These are phyloP conservation scores for Datura wrightii DNA, from an alignment of 257 asterid species.

Conservation along the genomic window DNA sequence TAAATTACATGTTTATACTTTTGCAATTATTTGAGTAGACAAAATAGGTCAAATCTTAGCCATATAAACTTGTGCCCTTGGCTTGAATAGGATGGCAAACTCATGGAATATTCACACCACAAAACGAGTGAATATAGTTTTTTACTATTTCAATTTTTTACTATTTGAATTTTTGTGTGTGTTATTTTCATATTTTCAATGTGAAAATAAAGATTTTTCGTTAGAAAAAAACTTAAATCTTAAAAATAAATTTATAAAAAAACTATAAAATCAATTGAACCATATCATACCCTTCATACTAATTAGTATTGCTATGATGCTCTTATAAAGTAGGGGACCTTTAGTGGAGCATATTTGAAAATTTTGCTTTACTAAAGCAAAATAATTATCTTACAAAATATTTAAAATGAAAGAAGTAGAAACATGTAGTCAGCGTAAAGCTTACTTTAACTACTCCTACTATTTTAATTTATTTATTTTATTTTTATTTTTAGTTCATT, in stretches of 20 bases:
- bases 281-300: background rate
- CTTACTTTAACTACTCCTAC: background rate
- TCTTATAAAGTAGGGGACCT: background rate
- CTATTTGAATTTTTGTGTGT: too few relatives aligned
- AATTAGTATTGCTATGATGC: background rate
- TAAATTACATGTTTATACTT: background rate
- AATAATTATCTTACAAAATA: background rate
- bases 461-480: too few relatives aligned
- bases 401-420: background rate
- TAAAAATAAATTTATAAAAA: background rate
- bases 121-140: background rate
- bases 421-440: background rate
- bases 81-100: background rate
- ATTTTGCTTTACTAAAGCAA: background rate
- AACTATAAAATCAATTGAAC: background rate
- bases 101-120: background rate
- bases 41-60: background rate
- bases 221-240: background rate
- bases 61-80: background rate
- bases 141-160: too few relatives aligned
- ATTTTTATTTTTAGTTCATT: too few relatives aligned
- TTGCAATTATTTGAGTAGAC: background rate
- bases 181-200: background rate
- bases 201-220: background rate
- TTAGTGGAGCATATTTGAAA: background rate